Base-by-base conservation (phyloP, 1,139 yeast genomes). In the Geotrichum macrosporum region DNA sequence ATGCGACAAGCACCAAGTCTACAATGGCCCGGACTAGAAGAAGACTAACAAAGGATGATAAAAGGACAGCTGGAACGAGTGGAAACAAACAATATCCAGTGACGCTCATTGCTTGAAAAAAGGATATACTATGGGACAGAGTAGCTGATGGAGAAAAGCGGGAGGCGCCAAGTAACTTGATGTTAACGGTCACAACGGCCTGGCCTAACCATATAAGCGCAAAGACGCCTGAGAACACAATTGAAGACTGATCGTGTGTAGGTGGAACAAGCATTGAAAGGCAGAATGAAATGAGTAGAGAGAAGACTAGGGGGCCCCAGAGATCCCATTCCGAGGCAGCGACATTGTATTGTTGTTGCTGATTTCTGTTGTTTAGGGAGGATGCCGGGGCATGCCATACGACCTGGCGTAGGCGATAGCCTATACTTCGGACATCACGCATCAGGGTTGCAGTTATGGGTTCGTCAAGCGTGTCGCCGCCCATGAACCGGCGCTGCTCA, bases 231-330 rank as follows among this genome's bases (percentile, higher is more conserved):
- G 77, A 81, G 69, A 69, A 86, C 65, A 75, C 76, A 39, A 68
- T 63, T 1, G 76, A 70, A 18, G 70, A 52, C 48, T 66, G 68
- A 12, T 65, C 56, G 41, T 60, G n/a, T 6, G 27, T 24, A 24
- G 27, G 59, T 9, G 73, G 70, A 3, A 75, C 71, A 33, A 70
- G 53, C 51, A 71, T 52, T 33, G 74, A 71, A 48, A 62, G 73
- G 56, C 57, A 69, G 37, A 84, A 76, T 5, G 87, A 71, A 53
- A 81, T 80, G 18, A 72, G 65, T 43, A 86, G 69, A 13, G 86
- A 80, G 59, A 86, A 84, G 22, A 85, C 74, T 51, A 86, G 69
- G 1, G 95, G 95, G 0, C 95, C 95, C 95, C 95, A 85, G 6
- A 46, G 46, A 20, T 46, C 46, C 48, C 48, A 45, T 21, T 45